Base-by-base conservation (phyloP, 371 early-diverging fungal genomes). In the Choanephora cucurbitarum region DNA sequence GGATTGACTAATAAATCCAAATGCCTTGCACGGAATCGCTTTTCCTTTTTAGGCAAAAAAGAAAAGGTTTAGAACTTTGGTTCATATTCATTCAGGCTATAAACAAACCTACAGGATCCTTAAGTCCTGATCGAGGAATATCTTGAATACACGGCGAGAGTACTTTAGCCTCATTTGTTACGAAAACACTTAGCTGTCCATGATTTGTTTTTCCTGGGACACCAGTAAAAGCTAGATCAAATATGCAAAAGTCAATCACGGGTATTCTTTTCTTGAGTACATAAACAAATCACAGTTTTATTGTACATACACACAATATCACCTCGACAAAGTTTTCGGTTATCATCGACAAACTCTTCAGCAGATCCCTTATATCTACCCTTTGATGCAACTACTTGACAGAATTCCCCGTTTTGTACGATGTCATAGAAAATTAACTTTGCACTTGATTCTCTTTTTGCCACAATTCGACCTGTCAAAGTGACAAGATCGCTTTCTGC, bases 1-100 rank as follows among this genome's bases (percentile, higher is more conserved):
- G 80, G 75, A 69, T 97, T 96, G 28, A 94, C 88, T 14, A 98
- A 62, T 52, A 98, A 79, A 80, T 97, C 98, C 39, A 98, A 61
- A 65, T 95, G 86, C 55, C 98, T 79, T 57, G 87, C 84, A 47
- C 98, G 83, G 60, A 91, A 93, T 37, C 94, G 83, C 50, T 86
- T 82, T 49, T 96, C 94, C 45, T 66, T n/a, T 28, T 5, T 5
- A 46, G 8, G 13, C 1, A 43, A 13, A 28, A 23, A 37, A 37
- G 10, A 11, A 37, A 37, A 37, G 37, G 37, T 37, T 9, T 13
- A 11, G 2, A 11, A 37, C 10, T 11, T 40, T 7, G 24, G n/a
- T 8, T 13, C 14, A 5, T 28, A 5, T 28, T 28, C 7, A 5
- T 18, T 47, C 11, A 15, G n/a, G 32, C 49, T 18, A 17, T 33